Evolutionary conservation across 768 basidiomycete genomes (phyloP), one percentile per base, ranked within the genome.

Genomic region (Rhizopogon salebrosus): DNA sequence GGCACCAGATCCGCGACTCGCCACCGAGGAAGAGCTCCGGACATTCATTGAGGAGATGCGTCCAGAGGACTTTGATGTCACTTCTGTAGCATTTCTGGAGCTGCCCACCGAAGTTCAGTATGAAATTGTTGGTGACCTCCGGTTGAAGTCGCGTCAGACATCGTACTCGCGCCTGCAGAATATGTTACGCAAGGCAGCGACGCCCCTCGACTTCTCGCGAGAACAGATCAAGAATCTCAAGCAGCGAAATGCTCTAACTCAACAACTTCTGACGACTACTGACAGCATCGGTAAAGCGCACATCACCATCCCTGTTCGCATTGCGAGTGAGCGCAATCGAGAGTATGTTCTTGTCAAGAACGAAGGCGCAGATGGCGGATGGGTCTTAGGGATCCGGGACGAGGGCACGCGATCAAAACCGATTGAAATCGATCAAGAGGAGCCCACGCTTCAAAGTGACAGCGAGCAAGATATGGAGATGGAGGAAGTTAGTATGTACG

Each of bases 91-190:
- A 18, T 99, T 99, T 66, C 82, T 86, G 22, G 89, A 92, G 56
- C 80, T 98, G 3, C 95, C 97, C 2, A 95, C 92, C 0, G 95
- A 98, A 67, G 84, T 97, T 20, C 93, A 99, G 61, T 99, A 98
- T 70, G 97, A 99, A 72, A 95, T 99, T 58, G 85, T 98, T 31
- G 95, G 95, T 49, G 97, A 99, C 72, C 75, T 98, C 43, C 84
- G 97, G 3, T 76, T 97, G 52, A 94, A 93, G 68, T 98, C 95
- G 1, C 81, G 97, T 3, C 95, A 98, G 70, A 95, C 92, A 11
- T 95, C 92, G 8, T 88, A 95, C 71, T 84, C 83, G 29, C 89
- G 97, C 3, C 72, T 98, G 41, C 89, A 97, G 62, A 85, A 86
- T 52, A 99, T 99, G 97, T 74, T 95, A 18, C 77, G 75, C 50